Evolutionary conservation across 1,284 basidiomycete genomes (phyloP).

Genomic region (Pseudozyma tsukubaensis): DNA sequence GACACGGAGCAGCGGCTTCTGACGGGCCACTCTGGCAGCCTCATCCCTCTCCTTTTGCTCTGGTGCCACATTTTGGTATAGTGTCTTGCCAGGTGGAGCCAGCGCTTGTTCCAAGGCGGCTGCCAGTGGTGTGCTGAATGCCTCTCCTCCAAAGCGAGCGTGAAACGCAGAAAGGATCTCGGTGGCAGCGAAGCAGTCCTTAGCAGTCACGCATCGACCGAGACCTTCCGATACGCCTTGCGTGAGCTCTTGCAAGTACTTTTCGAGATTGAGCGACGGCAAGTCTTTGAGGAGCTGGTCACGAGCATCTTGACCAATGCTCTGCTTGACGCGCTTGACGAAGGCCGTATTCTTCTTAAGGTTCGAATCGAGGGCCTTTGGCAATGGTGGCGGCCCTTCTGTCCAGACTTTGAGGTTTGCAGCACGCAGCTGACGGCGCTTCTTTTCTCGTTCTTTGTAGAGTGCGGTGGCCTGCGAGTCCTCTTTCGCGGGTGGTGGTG

Average conservation of each 20-base stretch:
- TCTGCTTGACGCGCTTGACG: conserved; percentile 62
- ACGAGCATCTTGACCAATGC: conserved; percentile 69
- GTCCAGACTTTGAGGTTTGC: conserved; percentile 51
- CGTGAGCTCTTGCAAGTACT: conserved; percentile 94
- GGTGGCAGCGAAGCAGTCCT: conserved; percentile 84
- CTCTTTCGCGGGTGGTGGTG: conserved; percentile 28
- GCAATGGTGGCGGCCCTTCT: conserved; percentile 29
- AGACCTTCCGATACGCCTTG: conserved; percentile 88
- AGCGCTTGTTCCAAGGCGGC: conserved; percentile 77
- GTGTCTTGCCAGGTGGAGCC: conserved; percentile 70
- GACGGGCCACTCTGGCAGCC: conserved; percentile 79
- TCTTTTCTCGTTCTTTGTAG: conserved; percentile 54
- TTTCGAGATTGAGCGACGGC: conserved; percentile 86
- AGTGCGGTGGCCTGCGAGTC: conserved; percentile 28
- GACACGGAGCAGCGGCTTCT: conserved; percentile 85
- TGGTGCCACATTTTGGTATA: conserved; percentile 72
- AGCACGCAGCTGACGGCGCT: conserved; percentile 45
- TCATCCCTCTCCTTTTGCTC: conserved; percentile 97
- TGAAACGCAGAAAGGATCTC: conserved; percentile 90
- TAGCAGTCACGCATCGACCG: conserved; percentile 83
- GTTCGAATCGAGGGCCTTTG: conserved; percentile 57
- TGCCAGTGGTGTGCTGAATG: conserved; percentile 81
- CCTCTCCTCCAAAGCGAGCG: conserved; percentile 79
- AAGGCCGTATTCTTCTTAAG: conserved; percentile 67
- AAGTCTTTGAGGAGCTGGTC: conserved; percentile 76